Evolutionary conservation across 164 flowering plant genomes (phyloP), one percentile per base, ranked within the genome.

Genomic region (Stephania japonica): DNA sequence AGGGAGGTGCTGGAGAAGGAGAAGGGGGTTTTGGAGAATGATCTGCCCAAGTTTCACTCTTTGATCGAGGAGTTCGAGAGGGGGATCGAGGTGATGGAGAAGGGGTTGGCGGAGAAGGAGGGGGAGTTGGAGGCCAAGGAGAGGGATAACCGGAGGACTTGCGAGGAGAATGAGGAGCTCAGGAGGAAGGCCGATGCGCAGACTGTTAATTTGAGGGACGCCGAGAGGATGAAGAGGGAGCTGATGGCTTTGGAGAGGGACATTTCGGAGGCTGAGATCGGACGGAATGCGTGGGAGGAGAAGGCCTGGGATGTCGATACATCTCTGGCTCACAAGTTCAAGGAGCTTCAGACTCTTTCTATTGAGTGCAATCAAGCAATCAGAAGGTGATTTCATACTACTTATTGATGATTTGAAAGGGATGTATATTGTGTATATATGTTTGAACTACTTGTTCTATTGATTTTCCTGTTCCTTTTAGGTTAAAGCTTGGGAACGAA

Each of bases 201-300:
- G 86, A 82, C 77, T 25, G 77, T 92, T 67, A 91, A 89, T 76
- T 72, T 84, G n/a, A 82, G 98, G 77, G 99, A 91, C 73, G 95
- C 79, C 42, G 99, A 96, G 82, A 88, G 97, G 89, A 96, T 91
- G 97, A 90, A 83, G 85, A 87, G 88, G 81, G 98, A 96, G 79
- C 72, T 96, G 78, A 89, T 82, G 84, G 92, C 89, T 9, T 85
- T 91, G 75, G 99, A 90, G 85, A 87, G 93, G 70, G 97, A 95
- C 71, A 86, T 85, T 72, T 85, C 72, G 44, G 99, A 93, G 56
- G 82, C 90, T 0, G 95, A 96, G 81, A 72, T 24, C 61, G 83
- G 86, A 4, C 89, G 92, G 81, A 90, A 73, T 73, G 80, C 70
- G 0, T 96, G 90, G 91, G 98, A 96, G 83, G 97, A 92, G 81